Percentiles rank a stretch among this genome's conserved stretches.
Conservation (phyloP, 441 rosid species). For the Syzygium malaccense region DNA sequence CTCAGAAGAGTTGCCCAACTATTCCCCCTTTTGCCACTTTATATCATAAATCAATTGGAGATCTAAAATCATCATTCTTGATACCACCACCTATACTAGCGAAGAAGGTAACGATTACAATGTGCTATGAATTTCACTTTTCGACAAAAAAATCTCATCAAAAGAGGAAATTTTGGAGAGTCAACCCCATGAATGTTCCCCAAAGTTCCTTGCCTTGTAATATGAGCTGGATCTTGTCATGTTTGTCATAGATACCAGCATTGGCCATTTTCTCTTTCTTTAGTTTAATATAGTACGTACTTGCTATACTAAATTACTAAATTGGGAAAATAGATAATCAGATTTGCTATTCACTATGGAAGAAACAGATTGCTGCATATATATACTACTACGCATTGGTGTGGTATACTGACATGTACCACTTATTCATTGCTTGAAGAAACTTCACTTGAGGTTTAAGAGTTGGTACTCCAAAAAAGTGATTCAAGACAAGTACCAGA, state of each 20-base stretch:
- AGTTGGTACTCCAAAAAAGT: constrained; percentile 12
- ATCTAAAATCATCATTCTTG: not conserved
- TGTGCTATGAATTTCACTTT: not conserved
- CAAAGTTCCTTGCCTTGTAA: not conserved
- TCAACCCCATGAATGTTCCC: not conserved
- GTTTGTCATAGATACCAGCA: not conserved
- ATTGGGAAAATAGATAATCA: not conserved
- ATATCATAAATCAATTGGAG: not conserved
- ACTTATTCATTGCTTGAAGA: constrained; percentile 7
- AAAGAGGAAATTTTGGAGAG: not conserved
- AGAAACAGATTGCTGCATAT: not conserved
- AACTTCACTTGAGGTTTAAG: constrained; percentile 28
- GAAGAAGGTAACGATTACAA: not conserved
- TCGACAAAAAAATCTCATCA: not conserved
- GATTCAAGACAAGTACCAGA: constrained; percentile 11
- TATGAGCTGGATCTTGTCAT: not conserved
- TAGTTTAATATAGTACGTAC: not conserved
- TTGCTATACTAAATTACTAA: not conserved
- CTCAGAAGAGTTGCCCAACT: not conserved
- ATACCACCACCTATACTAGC: not conserved
- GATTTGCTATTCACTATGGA: not conserved
- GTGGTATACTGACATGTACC: not conserved
- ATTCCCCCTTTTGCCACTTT: not conserved
- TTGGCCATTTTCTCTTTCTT: not conserved
- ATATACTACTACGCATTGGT: not conserved